phyloP scores from a whole-genome alignment of 345 rosid species.

The Melaleuca alternifolia region DNA sequence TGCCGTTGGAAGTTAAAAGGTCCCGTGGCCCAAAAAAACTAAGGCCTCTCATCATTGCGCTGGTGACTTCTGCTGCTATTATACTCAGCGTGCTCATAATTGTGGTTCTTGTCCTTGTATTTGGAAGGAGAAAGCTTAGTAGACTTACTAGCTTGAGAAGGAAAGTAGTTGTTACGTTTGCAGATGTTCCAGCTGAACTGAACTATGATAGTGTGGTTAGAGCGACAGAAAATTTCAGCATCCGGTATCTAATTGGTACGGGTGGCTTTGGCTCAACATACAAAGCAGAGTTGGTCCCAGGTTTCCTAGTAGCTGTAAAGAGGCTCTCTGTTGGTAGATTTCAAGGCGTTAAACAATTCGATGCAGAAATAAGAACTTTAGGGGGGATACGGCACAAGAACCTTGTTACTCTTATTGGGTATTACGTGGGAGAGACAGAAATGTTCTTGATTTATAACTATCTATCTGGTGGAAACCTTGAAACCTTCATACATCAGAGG shows the following conservation, averaged over 20 bases:
- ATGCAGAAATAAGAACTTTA: slow-evolving; percentile 59
- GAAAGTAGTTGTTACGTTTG: slow-evolving; percentile 45
- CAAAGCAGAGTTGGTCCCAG: slow-evolving; percentile 51
- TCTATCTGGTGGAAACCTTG: slow-evolving; percentile 69
- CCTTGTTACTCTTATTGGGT: slow-evolving; percentile 58
- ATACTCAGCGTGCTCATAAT: slow-evolving; percentile 13
- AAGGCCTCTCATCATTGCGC: slow-evolving; percentile 16
- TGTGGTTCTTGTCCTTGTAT: slow-evolving; percentile 5
- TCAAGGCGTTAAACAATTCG: slow-evolving; percentile 56
- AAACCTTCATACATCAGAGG: slow-evolving; percentile 47
- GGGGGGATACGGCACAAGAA: slow-evolving; percentile 54
- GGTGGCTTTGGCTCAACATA: slow-evolving; percentile 73
- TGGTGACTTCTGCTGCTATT: slow-evolving; percentile 22
- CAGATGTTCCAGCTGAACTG: slow-evolving; percentile 41
- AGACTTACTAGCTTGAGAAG: slow-evolving; percentile 15
- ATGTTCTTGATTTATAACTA: slow-evolving; percentile 59
- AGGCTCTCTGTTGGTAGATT: slow-evolving; percentile 51
- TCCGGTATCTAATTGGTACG: slow-evolving; percentile 43
- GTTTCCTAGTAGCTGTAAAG: slow-evolving; percentile 54
- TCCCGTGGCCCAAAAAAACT: slow-evolving; percentile 3
- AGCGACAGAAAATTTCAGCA: slow-evolving; percentile 48
- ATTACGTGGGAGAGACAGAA: slow-evolving; percentile 41
- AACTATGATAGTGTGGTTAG: slow-evolving; percentile 42
- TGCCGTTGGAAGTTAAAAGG: slow-evolving; percentile 8
- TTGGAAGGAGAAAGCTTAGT: slow-evolving; percentile 16